Percentiles rank a stretch among this genome's conserved stretches.
These are phyloP conservation scores for Phytopythium boreale DNA, from an alignment of 352 stramenopile genomes.

Conservation along the genomic window DNA sequence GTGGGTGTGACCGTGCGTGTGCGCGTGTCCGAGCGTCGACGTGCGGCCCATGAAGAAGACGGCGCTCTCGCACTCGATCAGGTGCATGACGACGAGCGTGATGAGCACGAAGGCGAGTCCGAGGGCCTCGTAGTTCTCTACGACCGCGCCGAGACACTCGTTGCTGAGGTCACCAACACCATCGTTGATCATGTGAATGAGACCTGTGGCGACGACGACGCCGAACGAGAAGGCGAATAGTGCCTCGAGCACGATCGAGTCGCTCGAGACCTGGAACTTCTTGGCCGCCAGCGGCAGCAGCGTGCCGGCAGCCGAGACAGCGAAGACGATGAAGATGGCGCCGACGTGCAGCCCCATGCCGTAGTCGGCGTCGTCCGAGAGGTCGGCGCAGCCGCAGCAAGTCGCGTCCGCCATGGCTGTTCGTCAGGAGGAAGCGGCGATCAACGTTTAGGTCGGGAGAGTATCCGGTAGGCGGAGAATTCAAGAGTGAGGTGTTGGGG, in stretches of 20 bases:
- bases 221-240: slow-evolving; percentile 62
- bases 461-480: no score
- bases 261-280: slow-evolving; percentile 24
- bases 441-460: no score
- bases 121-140: slow-evolving; percentile 50
- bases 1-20: slow-evolving; percentile 21
- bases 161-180: slow-evolving; percentile 52
- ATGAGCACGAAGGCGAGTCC: slow-evolving; percentile 56
- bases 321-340: slow-evolving; percentile 55
- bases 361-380: slow-evolving; percentile 36
- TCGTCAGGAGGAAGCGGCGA: no score
- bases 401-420: slow-evolving; percentile 29
- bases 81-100: slow-evolving; percentile 59
- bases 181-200: slow-evolving; percentile 77
- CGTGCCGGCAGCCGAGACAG: slow-evolving; percentile 37
- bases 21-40: slow-evolving; percentile 20
- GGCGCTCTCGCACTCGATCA: slow-evolving; percentile 63
- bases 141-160: slow-evolving; percentile 45
- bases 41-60: slow-evolving; percentile 41
- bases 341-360: slow-evolving; percentile 45
- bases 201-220: slow-evolving; percentile 59
- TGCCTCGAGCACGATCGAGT: slow-evolving; percentile 45
- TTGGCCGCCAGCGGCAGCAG: slow-evolving; percentile 41
- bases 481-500: no score
- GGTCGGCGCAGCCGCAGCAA: slow-evolving; percentile 39